These are phyloP conservation scores for Lupinus albus DNA, from an alignment of 306 rosid species.

Conservation along the genomic window DNA sequence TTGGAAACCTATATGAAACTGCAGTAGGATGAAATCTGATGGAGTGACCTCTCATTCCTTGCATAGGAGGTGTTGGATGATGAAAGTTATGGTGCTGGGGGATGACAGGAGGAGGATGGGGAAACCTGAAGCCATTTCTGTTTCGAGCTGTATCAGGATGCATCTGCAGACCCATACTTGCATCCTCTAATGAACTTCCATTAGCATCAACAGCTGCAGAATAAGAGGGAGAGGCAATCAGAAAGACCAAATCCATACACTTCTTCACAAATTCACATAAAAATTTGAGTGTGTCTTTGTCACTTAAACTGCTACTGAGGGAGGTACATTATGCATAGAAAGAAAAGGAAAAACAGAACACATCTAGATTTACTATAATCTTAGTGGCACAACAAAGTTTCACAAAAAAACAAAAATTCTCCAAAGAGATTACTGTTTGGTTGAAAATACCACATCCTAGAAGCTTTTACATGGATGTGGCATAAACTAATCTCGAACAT, in stretches of 20 bases:
- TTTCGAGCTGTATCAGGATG: slow-evolving; percentile 57
- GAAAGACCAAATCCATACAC: slow-evolving; percentile 14
- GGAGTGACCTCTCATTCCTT: slow-evolving; percentile 58
- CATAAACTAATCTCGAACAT: not conserved
- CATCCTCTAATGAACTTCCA: slow-evolving; percentile 49
- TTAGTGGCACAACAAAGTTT: not conserved
- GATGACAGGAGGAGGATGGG: slow-evolving; percentile 49
- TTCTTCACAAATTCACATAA: not conserved
- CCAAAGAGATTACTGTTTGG: not conserved
- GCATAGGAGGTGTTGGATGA: slow-evolving; percentile 45
- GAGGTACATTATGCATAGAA: not conserved
- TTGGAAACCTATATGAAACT: slow-evolving; percentile 53
- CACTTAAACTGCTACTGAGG: not conserved
- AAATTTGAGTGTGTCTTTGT: not conserved
- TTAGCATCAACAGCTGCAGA: slow-evolving; percentile 45
- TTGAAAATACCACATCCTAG: slow-evolving; percentile 13
- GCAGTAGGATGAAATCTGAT: slow-evolving; percentile 62
- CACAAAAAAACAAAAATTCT: not conserved
- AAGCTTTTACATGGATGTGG: not conserved
- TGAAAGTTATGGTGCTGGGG: slow-evolving; percentile 56
- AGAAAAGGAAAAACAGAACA: not conserved
- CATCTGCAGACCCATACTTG: slow-evolving; percentile 59
- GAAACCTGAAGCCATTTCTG: slow-evolving; percentile 49
- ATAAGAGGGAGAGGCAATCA: slow-evolving; percentile 6
- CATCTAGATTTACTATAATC: not conserved